Evolutionary conservation across 768 basidiomycete species (phyloP).

Genomic region (Cyathus striatus): DNA sequence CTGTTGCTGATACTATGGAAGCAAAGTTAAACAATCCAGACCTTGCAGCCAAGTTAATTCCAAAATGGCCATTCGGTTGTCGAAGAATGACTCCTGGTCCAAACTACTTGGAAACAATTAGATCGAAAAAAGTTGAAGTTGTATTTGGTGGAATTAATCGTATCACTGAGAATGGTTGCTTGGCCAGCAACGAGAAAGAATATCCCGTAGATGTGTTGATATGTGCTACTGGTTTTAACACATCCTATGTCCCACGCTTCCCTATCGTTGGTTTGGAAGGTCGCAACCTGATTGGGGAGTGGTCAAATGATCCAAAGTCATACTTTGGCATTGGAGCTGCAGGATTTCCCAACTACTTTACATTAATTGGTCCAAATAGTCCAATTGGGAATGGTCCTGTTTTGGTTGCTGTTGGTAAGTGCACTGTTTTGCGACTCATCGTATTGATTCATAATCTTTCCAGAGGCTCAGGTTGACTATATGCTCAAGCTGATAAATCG

Average conservation of each 20-base stretch:
- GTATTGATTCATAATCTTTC: not conserved
- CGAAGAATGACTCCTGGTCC: slow-evolving; percentile 27
- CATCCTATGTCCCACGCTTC: slow-evolving; percentile 26
- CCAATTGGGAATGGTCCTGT: slow-evolving; percentile 29
- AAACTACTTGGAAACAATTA: slow-evolving; percentile 26
- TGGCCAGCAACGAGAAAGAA: slow-evolving; percentile 21
- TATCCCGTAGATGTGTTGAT: slow-evolving; percentile 27
- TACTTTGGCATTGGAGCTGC: slow-evolving; percentile 25
- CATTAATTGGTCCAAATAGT: slow-evolving; percentile 25
- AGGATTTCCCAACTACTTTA: slow-evolving; percentile 29
- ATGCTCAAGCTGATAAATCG: slow-evolving; percentile 25
- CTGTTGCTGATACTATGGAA: slow-evolving; percentile 31
- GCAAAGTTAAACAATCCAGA: slow-evolving; percentile 32
- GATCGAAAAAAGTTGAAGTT: slow-evolving; percentile 23
- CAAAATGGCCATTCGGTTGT: slow-evolving; percentile 28
- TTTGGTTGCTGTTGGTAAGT: slow-evolving; percentile 22
- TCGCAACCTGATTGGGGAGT: slow-evolving; percentile 21
- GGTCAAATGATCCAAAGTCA: slow-evolving; percentile 21
- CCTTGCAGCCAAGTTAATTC: slow-evolving; percentile 35
- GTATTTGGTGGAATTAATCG: slow-evolving; percentile 21
- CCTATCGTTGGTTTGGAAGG: slow-evolving; percentile 21
- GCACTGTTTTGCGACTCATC: not conserved
- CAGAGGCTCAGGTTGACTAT: slow-evolving; percentile 28
- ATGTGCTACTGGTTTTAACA: slow-evolving; percentile 34
- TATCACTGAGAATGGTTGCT: slow-evolving; percentile 21